Conservation (phyloP, 1,139 yeast genomes). For the Nakaseomyces bracarensis region DNA sequence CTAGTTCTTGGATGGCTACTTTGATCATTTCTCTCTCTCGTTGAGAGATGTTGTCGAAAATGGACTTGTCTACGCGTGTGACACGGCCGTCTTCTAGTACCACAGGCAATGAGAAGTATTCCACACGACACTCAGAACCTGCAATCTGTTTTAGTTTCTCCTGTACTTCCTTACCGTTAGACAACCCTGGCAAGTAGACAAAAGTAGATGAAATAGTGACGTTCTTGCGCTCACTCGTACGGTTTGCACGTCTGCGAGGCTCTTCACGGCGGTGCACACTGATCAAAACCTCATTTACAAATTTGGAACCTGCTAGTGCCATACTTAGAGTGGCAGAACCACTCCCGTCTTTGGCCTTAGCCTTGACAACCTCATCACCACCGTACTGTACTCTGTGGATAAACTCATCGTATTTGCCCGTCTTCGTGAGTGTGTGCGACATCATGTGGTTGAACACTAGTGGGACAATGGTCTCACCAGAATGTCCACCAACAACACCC, state of each 20-base stretch:
- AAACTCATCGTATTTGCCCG: conserved; percentile 38
- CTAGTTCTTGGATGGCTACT: conserved; percentile 48
- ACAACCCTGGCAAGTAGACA: conserved; percentile 47
- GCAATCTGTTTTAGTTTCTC: conserved; percentile 26
- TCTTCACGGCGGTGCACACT: conserved; percentile 19
- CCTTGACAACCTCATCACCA: conserved; percentile 74
- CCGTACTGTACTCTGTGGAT: conserved; percentile 63
- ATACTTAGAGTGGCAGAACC: conserved; percentile 73
- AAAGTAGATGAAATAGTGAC: conserved; percentile 34
- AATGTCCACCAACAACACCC: conserved; percentile 67
- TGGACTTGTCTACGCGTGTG: conserved; percentile 39
- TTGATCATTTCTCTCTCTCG: conserved; percentile 43
- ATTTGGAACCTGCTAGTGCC: conserved; percentile 71
- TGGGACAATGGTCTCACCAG: conserved; percentile 71
- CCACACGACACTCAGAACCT: conserved; percentile 28
- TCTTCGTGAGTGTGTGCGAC: conserved; percentile 22
- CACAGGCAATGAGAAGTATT: conserved; percentile 59
- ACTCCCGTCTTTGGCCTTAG: conserved; percentile 51
- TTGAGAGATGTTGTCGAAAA: conserved; percentile 37
- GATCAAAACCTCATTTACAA: conserved; percentile 35
- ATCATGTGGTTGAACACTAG: conserved; percentile 27
- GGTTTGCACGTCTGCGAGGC: conserved; percentile 13
- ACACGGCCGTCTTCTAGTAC: conserved; percentile 43
- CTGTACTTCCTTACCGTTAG: conserved; percentile 42
- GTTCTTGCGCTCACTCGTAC: conserved; percentile 30